These are phyloP conservation scores for Tolypocladium ophioglossoides DNA, from an alignment of 2,329 filamentous ascomycete genomes.

Conservation along the genomic window DNA sequence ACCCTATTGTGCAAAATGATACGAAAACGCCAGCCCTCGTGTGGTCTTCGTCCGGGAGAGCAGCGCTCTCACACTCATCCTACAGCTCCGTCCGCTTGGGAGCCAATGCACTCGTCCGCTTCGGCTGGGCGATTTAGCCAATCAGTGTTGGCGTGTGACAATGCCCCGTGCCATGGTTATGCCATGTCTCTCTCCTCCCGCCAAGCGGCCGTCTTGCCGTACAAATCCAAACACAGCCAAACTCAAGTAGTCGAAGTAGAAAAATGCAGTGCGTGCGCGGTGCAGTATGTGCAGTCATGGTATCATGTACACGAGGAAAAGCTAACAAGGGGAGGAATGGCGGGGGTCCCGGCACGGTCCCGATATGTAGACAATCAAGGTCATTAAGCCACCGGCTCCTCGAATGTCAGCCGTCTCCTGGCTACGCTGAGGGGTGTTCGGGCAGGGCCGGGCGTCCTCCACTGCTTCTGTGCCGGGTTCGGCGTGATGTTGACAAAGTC, in stretches of 20 bases:
- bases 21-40: background rate
- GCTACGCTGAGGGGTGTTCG: slow-evolving; percentile 55
- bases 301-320: slow-evolving; percentile 23
- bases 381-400: slow-evolving; percentile 39
- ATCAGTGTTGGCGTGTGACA: background rate
- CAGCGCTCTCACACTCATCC: background rate
- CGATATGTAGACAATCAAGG: background rate
- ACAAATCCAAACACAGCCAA: background rate
- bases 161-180: background rate
- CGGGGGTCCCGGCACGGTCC: slow-evolving; percentile 1
- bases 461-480: slow-evolving; percentile 81
- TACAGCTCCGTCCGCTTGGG: background rate
- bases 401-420: slow-evolving; percentile 73
- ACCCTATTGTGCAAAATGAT: background rate
- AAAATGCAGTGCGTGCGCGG: background rate
- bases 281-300: slow-evolving; percentile 20
- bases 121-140: background rate
- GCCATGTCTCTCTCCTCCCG: background rate
- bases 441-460: slow-evolving; percentile 65
- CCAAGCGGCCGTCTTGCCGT: background rate
- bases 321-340: slow-evolving; percentile 9
- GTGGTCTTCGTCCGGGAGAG: background rate
- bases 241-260: background rate
- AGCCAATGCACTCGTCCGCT: background rate
- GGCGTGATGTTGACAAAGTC: slow-evolving; percentile 98